Conservation (phyloP, 306 rosid genomes). For the Sicyos edulis region DNA sequence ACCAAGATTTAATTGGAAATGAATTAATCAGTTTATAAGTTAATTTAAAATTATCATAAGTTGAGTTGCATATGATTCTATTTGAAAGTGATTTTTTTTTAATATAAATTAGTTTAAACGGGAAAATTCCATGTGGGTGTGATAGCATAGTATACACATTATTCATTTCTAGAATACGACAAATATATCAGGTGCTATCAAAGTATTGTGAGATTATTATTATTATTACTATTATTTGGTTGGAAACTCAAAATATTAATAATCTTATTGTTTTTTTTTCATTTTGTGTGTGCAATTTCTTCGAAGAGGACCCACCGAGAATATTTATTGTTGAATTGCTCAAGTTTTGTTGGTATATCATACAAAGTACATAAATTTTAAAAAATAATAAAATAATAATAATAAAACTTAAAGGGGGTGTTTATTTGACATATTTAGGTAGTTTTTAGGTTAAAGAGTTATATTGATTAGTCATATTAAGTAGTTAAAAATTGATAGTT, state of each 20-base stretch:
- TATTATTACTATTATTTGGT: not conserved
- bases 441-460: too few species aligned
- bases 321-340: not conserved
- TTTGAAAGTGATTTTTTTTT: not conserved
- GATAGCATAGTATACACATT: not conserved
- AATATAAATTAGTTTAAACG: not conserved
- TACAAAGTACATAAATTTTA: not conserved
- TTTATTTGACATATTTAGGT: too few species aligned
- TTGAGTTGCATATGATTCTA: not conserved
- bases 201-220: not conserved
- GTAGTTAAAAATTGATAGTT: too few species aligned
- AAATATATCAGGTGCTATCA: not conserved
- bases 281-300: not conserved
- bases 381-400: too few species aligned
- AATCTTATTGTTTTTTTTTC: not conserved
- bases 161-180: not conserved
- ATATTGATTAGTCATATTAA: too few species aligned
- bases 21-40: too few species aligned
- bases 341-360: not conserved
- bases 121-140: not conserved
- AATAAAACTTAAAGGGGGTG: not conserved
- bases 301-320: not conserved
- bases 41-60: too few species aligned
- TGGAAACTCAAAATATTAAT: not conserved
- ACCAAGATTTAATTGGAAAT: too few species aligned